These are phyloP conservation scores for Rhodamnia argentea DNA, from an alignment of 345 rosid genomes.

Conservation along the genomic window DNA sequence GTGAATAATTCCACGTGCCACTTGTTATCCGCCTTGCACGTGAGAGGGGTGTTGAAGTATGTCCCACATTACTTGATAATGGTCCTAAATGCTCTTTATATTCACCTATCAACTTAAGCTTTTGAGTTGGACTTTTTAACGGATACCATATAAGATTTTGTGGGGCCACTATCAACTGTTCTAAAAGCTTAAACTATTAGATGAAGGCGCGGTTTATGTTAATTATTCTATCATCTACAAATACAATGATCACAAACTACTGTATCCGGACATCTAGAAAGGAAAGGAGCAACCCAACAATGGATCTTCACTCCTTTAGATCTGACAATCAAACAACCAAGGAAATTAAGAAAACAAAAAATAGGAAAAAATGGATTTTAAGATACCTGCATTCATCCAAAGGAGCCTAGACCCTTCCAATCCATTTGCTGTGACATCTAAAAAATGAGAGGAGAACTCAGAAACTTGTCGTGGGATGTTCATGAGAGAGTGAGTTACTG, in stretches of 20 bases:
- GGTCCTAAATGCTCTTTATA: no score
- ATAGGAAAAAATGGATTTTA: neutral
- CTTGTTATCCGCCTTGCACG: no score
- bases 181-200: no score
- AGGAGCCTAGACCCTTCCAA: neutral
- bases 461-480: neutral
- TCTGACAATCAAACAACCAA: neutral
- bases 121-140: no score
- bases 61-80: no score
- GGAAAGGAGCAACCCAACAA: neutral
- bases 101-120: no score
- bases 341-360: neutral
- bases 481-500: neutral
- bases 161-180: no score
- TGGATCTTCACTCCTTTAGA: neutral
- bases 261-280: neutral
- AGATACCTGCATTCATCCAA: neutral
- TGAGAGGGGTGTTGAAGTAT: no score
- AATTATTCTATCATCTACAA: neutral
- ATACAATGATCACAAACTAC: neutral
- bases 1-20: no score
- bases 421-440: neutral
- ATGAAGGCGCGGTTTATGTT: no score
- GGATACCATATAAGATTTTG: no score
- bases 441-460: neutral